Evolutionary conservation across 2,329 filamentous ascomycete genomes (phyloP).

Genomic region (Paramyrothecium roridum): DNA sequence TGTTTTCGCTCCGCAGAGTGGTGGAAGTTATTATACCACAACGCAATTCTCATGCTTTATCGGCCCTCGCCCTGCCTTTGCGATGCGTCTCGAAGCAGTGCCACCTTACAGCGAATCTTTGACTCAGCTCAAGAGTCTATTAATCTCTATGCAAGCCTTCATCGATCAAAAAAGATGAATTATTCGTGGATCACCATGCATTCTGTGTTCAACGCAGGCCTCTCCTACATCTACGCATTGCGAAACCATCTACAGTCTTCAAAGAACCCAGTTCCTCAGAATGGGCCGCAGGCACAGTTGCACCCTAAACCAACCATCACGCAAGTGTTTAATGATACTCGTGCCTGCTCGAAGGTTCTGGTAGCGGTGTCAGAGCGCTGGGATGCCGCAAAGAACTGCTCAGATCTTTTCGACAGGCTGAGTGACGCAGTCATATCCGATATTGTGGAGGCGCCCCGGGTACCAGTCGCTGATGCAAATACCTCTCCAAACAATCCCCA

Average conservation of each 20-base stretch:
- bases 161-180: slow-evolving; percentile 41
- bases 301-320: slow-evolving; percentile 31
- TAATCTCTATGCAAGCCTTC: slow-evolving; percentile 37
- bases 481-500: neutral
- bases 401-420: slow-evolving; percentile 38
- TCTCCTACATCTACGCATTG: slow-evolving; percentile 39
- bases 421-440: slow-evolving; percentile 39
- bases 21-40: slow-evolving; percentile 40
- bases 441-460: slow-evolving; percentile 20
- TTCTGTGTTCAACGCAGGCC: slow-evolving; percentile 42
- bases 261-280: slow-evolving; percentile 7
- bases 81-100: slow-evolving; percentile 18
- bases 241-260: slow-evolving; percentile 33
- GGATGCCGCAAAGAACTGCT: slow-evolving; percentile 33
- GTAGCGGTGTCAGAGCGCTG: slow-evolving; percentile 41
- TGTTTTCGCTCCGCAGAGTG: slow-evolving; percentile 35
- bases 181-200: slow-evolving; percentile 48
- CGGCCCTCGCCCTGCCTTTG: slow-evolving; percentile 32
- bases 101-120: slow-evolving; percentile 32
- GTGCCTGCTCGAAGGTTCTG: slow-evolving; percentile 40
- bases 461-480: neutral
- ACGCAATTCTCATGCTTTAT: slow-evolving; percentile 38
- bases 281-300: slow-evolving; percentile 14
- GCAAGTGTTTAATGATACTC: slow-evolving; percentile 37
- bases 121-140: slow-evolving; percentile 35